These are phyloP conservation scores for Xylaria sp. DNA, from an alignment of 2,329 filamentous ascomycete species.

Conservation along the genomic window DNA sequence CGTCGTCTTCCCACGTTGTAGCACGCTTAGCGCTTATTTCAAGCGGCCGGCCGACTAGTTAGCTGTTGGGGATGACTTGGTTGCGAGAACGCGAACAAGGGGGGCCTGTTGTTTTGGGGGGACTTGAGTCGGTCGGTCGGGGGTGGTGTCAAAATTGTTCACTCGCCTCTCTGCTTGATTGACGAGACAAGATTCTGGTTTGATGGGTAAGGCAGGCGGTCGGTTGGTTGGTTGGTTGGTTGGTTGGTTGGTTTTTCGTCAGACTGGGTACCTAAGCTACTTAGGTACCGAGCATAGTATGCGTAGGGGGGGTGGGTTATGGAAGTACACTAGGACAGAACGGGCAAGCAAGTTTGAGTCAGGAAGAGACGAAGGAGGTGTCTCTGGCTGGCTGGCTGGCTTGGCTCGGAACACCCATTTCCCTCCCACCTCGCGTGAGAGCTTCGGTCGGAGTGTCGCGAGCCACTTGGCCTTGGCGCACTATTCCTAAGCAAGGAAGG, in stretches of 20 bases:
- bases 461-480: conserved; percentile 15
- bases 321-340: neutral
- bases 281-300: neutral
- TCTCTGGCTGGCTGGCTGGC: neutral
- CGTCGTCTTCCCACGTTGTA: neutral
- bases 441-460: neutral
- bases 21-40: neutral
- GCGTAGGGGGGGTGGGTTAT: neutral
- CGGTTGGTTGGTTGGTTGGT: neutral
- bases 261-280: neutral
- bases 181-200: neutral
- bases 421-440: neutral
- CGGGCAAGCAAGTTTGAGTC: neutral
- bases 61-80: conserved; percentile 13
- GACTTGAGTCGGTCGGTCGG: neutral
- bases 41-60: conserved; percentile 7
- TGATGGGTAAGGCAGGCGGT: neutral
- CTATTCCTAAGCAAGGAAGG: conserved; percentile 4
- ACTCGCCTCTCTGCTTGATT: conserved; percentile 6
- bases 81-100: conserved; percentile 15
- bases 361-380: neutral
- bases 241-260: too few relatives aligned
- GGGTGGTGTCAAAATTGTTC: conserved; percentile 12
- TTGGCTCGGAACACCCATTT: conserved; percentile 11
- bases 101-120: neutral